Conservation (phyloP, 768 basidiomycete species). For the Podaxis sp. region DNA sequence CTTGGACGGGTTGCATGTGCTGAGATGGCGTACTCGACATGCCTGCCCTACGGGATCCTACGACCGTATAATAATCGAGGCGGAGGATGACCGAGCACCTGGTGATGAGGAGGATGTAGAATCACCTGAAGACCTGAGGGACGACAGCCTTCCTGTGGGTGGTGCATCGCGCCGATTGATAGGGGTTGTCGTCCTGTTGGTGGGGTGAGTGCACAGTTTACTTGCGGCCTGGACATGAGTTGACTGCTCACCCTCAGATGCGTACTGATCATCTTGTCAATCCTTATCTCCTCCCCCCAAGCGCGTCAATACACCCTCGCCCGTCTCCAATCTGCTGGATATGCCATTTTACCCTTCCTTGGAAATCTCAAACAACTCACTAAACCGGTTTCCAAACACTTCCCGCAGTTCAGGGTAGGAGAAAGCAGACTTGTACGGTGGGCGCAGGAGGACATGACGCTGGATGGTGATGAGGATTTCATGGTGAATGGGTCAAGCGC, state of each 20-base stretch:
- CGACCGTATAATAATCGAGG: neutral
- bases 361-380: constrained; percentile 18
- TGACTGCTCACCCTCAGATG: constrained; percentile 13
- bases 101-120: constrained; percentile 13
- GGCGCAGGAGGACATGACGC: constrained; percentile 47
- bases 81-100: constrained; percentile 13
- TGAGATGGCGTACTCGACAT: constrained; percentile 28
- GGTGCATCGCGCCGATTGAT: constrained; percentile 24
- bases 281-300: constrained; percentile 26
- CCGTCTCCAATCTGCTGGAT: constrained; percentile 19
- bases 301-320: constrained; percentile 25
- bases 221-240: neutral
- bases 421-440: constrained; percentile 44
- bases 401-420: constrained; percentile 34
- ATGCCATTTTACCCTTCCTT: constrained; percentile 23
- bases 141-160: constrained; percentile 24
- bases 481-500: constrained; percentile 42
- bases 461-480: constrained; percentile 38
- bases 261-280: constrained; percentile 15
- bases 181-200: constrained; percentile 22
- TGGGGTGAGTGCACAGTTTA: constrained; percentile 23
- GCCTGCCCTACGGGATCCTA: constrained; percentile 25
- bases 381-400: constrained; percentile 23
- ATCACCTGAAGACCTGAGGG: constrained; percentile 22
- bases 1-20: constrained; percentile 20